Evolutionary conservation across 78 protist genomes (phyloP).

Genomic region (Protostelium mycophagum): DNA sequence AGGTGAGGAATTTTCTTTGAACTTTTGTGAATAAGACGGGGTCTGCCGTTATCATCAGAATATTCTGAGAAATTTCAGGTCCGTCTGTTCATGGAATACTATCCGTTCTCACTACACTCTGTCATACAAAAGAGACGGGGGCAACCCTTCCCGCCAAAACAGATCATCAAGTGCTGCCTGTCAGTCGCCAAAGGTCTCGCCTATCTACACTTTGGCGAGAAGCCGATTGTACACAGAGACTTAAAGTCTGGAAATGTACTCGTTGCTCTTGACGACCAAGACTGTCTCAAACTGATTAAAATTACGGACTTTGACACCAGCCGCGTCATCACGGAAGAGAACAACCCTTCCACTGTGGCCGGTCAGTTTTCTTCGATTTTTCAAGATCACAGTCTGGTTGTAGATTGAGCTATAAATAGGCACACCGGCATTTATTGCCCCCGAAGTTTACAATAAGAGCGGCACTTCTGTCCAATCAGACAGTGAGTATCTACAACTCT

Average conservation of each 20-base stretch:
- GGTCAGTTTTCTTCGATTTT: no score
- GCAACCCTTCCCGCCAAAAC: slow-evolving; percentile 27
- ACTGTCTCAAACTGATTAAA: slow-evolving; percentile 14
- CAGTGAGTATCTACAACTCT: background rate
- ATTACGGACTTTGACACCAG: slow-evolving; percentile 49
- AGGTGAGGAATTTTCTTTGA: no score
- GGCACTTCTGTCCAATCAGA: slow-evolving; percentile 42
- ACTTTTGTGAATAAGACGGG: no score
- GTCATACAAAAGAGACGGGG: slow-evolving; percentile 25
- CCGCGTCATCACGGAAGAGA: slow-evolving; percentile 18
- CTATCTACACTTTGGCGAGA: slow-evolving; percentile 32
- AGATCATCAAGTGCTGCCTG: slow-evolving; percentile 31
- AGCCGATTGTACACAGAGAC: slow-evolving; percentile 58
- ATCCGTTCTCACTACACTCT: slow-evolving; percentile 41
- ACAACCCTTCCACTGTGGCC: background rate
- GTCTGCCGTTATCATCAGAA: no score
- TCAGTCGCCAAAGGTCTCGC: slow-evolving; percentile 50
- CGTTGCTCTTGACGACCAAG: slow-evolving; percentile 35
- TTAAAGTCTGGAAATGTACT: slow-evolving; percentile 47
- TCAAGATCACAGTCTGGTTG: background rate
- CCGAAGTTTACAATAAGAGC: slow-evolving; percentile 18
- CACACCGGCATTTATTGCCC: slow-evolving; percentile 51
- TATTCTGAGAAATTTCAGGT: background rate
- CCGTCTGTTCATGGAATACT: slow-evolving; percentile 53
- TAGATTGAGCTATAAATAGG: slow-evolving; percentile 28